Evolutionary conservation across 805 yeast genomes (phyloP), one percentile per base, ranked within the genome.

Genomic region (Babjeviella inositovora): DNA sequence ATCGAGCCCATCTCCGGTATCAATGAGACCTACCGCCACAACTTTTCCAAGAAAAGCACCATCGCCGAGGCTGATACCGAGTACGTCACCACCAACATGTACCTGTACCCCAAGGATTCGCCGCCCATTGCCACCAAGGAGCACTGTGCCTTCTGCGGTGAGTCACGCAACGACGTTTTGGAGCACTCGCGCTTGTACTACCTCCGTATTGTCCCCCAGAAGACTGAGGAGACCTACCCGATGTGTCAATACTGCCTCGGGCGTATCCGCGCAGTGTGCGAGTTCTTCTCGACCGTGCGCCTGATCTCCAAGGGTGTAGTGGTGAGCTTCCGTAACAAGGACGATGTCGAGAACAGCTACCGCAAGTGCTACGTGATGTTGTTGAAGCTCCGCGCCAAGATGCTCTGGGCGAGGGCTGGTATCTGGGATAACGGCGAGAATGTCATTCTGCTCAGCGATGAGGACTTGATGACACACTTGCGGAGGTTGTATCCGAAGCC

Each of bases 1-100:
- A 71, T 87, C 18, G 93, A 84, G 45, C 98, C 98, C 0, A 64
- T 85, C 6, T 68, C 81, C 24, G 85, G 87, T 0, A 61, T 75
- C 19, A 84, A 85, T 37, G 92, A 79, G 43, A 64, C 68, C 1
- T 75, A 74, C 50, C 67, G 70, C 35, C 29, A 43, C 14, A 41
- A 39, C 18, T 37, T 33, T 23, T 45, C 41, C 23, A 34, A 27
- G 22, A 17, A 23, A 28, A 27, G 18, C 21, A 27, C 7, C 10
- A 11, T 21, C 25, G 33, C 8, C 34, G 25, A 11, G 8, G 15
- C 37, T 1, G 39, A 39, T 12, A 23, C 30, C 15, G 23, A 28
- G 9, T 20, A 10, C 20, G 18, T 24, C 19, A 47, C 39, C 20
- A 49, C 52, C 0, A 57, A 50, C 25, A 28, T 60, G 22, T 62